Base-by-base conservation (phyloP, 768 basidiomycete species). In the Russula brevipes region DNA sequence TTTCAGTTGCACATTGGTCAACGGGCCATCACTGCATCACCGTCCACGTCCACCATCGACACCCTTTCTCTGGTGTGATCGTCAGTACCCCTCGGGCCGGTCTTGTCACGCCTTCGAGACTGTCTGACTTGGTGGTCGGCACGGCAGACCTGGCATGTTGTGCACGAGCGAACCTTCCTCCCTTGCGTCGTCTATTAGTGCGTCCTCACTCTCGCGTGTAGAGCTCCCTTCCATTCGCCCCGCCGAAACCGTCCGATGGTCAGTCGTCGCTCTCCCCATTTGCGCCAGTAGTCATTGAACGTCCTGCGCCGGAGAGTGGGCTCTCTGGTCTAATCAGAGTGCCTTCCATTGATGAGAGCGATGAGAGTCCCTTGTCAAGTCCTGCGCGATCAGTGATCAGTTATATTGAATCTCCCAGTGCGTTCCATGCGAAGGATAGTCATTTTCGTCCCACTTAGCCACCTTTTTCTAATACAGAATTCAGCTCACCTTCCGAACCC, bases 251-350 rank as follows among this genome's bases (percentile, higher is more conserved):
- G 33, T 49, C 17, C 57, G 31, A 8, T 63, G 62, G n/a, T n/a
- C n/a, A n/a, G 57, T 59, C 62, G 5, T 63, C 62, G 1, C 45
- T 63, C 12, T 63, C 59, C 41, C 62, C 62, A 2, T 54, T 57
- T 41, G 57, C 57, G 4, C 62, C 62, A 12, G 46, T 63, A 12
- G 30, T 58, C 16, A 31, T 59, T 24, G 60, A 61, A 31, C 57
- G 44, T 10, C 31, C 31, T 2, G 16, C 39, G 30, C 52, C 10
- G 4, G 31, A 19, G 53, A n/a, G 36, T 19, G 31, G 24, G n/a
- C n/a, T n/a, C 38, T 54, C 52, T 49, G 30, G 50, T 54, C n/a
- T 50, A 5, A 41, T 58, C 3, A 49, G 47, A 12, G 41, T 47
- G 24, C 44, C 58, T 9, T 44, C 41, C 10, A 35, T 31, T 0